Conservation (phyloP, 345 rosid genomes). For the Salix brachista region DNA sequence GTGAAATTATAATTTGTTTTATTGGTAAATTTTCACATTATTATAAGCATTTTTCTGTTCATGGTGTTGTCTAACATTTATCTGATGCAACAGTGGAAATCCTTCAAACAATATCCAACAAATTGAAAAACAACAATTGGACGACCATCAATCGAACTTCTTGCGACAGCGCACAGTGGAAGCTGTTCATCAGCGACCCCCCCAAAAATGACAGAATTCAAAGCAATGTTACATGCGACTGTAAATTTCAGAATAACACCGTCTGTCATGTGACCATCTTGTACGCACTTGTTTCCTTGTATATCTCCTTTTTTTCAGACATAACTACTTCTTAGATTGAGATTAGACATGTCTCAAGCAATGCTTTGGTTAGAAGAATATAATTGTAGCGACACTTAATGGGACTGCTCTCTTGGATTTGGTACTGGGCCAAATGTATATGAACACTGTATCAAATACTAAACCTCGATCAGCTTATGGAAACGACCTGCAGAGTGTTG, state of each 20-base stretch:
- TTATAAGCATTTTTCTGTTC: neutral
- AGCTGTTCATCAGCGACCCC: neutral
- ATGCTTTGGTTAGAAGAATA: neutral
- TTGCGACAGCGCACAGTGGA: constrained; percentile 45
- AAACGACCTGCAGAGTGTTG: neutral
- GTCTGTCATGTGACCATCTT: constrained; percentile 57
- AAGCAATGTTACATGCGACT: constrained; percentile 50
- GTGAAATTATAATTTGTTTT: neutral
- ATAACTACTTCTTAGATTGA: neutral
- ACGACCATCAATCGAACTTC: constrained; percentile 32
- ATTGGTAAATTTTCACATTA: neutral
- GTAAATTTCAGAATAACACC: constrained; percentile 27
- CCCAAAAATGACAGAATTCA: neutral
- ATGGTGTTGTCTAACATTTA: neutral
- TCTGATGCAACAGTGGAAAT: constrained; percentile 40
- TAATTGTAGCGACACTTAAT: neutral
- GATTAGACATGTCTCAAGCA: neutral
- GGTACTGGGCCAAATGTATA: neutral
- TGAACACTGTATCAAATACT: neutral
- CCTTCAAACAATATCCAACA: constrained; percentile 40
- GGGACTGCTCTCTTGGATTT: neutral
- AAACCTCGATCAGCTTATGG: neutral
- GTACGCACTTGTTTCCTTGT: constrained; percentile 33
- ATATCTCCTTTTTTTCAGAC: neutral
- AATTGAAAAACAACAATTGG: constrained; percentile 33